Conservation (phyloP, 2,329 filamentous ascomycete genomes). For the Botrytis hyacinthi region DNA sequence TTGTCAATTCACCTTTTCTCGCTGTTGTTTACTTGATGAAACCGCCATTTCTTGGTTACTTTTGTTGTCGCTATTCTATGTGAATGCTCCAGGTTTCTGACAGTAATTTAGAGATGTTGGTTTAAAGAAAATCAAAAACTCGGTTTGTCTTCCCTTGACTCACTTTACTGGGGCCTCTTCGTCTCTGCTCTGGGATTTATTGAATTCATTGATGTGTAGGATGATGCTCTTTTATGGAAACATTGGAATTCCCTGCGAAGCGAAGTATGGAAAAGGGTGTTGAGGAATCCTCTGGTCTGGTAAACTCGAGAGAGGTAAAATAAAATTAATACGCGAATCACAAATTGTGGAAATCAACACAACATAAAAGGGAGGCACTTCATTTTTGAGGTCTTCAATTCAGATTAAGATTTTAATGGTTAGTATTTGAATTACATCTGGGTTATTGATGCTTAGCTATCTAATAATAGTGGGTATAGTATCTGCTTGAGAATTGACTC, state of each 20-base stretch:
- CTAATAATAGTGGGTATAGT: background rate
- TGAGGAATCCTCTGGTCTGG: background rate
- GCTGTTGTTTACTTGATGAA: accelerated
- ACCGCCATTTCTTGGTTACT: accelerated
- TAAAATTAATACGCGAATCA: background rate
- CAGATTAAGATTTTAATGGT: background rate
- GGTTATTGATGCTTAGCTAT: background rate
- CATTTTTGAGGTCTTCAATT: background rate
- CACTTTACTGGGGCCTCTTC: too few species aligned
- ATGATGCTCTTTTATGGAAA: too few species aligned
- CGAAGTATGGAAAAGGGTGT: background rate
- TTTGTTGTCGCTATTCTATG: background rate
- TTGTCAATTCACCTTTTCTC: background rate
- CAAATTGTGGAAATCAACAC: background rate
- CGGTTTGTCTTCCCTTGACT: too few species aligned
- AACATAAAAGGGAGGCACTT: background rate
- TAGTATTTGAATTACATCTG: background rate
- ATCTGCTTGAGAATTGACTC: background rate
- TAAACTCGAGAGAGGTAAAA: background rate
- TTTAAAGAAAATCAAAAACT: background rate
- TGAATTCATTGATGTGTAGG: too few species aligned
- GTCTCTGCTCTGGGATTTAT: too few species aligned
- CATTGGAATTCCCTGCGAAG: too few species aligned
- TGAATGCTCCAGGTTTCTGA: too few species aligned
- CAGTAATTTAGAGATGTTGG: background rate